These are phyloP conservation scores for Pseudocercospora crystallina DNA, from an alignment of 2,329 filamentous ascomycete genomes.

Conservation along the genomic window DNA sequence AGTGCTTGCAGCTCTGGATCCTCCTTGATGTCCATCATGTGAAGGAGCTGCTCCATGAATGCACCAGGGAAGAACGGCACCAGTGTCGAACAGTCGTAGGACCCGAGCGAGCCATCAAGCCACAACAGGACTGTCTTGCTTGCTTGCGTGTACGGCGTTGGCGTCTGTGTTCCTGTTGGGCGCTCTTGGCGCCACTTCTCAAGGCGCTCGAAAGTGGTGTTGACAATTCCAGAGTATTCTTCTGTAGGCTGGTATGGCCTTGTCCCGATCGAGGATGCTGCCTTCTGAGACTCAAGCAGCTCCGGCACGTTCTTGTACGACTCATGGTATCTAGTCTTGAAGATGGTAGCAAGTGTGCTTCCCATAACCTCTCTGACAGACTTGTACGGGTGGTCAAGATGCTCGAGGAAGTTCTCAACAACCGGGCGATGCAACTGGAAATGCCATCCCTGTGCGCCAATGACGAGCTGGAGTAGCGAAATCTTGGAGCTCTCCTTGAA, in stretches of 20 bases:
- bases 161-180: slow-evolving; percentile 83
- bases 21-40: slow-evolving; percentile 99
- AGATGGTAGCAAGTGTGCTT: slow-evolving; percentile 81
- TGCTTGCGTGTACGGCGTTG: slow-evolving; percentile 90
- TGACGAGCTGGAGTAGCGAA: slow-evolving; percentile 80
- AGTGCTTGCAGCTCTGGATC: slow-evolving; percentile 92
- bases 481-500: slow-evolving; percentile 99
- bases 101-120: slow-evolving; percentile 88
- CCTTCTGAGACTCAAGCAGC: slow-evolving; percentile 76
- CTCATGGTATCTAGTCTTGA: slow-evolving; percentile 89
- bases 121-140: slow-evolving; percentile 95
- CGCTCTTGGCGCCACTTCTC: slow-evolving; percentile 87
- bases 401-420: slow-evolving; percentile 80
- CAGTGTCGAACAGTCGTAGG: slow-evolving; percentile 88
- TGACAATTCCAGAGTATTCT: slow-evolving; percentile 71
- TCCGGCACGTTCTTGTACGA: slow-evolving; percentile 78
- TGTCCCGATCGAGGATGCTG: slow-evolving; percentile 76
- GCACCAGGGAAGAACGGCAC: slow-evolving; percentile 85
- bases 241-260: slow-evolving; percentile 77
- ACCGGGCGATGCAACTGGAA: slow-evolving; percentile 89
- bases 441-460: slow-evolving; percentile 91
- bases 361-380: slow-evolving; percentile 94
- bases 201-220: slow-evolving; percentile 72
- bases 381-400: slow-evolving; percentile 97
- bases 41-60: slow-evolving; percentile 88